Evolutionary conservation across 306 rosid genomes (phyloP).

Genomic region (Nissolia schottii): DNA sequence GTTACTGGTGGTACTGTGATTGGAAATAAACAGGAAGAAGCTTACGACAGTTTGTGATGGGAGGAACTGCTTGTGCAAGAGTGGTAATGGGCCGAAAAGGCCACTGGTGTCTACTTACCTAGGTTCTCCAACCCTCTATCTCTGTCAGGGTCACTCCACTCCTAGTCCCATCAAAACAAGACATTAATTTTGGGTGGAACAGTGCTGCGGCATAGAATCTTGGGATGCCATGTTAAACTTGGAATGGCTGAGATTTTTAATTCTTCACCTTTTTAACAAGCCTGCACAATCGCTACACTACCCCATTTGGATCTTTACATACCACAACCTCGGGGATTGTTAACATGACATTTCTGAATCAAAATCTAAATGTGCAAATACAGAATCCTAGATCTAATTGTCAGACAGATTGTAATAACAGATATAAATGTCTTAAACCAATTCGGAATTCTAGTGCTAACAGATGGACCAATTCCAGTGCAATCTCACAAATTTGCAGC

Average conservation of each 20-base stretch:
- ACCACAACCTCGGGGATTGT: neutral
- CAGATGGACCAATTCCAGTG: neutral
- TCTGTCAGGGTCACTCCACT: neutral
- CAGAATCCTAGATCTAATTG: neutral
- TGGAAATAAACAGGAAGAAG: neutral
- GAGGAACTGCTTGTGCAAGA: neutral
- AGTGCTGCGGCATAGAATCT: neutral
- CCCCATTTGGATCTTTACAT: neutral
- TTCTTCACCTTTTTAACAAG: neutral
- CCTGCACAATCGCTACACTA: neutral
- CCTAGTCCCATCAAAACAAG: neutral
- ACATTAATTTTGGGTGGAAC: neutral
- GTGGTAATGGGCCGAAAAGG: neutral
- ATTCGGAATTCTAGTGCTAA: neutral
- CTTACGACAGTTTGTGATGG: neutral
- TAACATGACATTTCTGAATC: neutral
- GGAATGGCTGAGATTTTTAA: neutral
- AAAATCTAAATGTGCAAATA: neutral
- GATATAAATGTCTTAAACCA: neutral
- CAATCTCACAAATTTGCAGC: slow-evolving; percentile 7
- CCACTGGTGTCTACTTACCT: neutral
- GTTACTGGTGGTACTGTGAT: neutral
- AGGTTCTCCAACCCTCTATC: neutral
- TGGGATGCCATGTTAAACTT: neutral
- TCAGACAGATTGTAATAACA: neutral